These are phyloP conservation scores for Hypoxylon perforatum DNA, from an alignment of 495 filamentous ascomycete species.

Conservation along the genomic window DNA sequence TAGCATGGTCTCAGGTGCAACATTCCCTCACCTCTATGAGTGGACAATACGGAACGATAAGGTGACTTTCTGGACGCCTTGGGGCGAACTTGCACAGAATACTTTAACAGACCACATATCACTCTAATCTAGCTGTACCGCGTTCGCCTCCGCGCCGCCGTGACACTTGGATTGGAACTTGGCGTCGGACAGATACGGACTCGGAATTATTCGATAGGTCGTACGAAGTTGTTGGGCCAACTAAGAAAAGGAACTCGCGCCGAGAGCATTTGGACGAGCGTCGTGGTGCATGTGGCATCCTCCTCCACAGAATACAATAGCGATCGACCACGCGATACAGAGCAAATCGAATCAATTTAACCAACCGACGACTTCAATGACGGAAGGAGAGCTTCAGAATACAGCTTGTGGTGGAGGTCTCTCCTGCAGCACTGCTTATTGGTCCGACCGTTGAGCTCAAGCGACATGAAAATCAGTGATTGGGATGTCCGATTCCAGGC, in stretches of 20 bases:
- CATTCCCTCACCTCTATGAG: slow-evolving; percentile 2
- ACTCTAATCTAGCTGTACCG: slow-evolving; percentile 4
- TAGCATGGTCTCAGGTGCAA: slow-evolving; percentile 13
- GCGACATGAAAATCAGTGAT: slow-evolving; percentile 9
- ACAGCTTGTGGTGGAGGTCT: slow-evolving; percentile 12
- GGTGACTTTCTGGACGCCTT: slow-evolving; percentile 1
- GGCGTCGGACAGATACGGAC: slow-evolving; percentile 11
- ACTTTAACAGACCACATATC: slow-evolving; percentile 2
- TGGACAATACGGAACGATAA: slow-evolving; percentile 14
- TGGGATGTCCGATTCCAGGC: slow-evolving; percentile 3
- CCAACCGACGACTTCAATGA: slow-evolving; percentile 9
- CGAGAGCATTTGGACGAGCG: slow-evolving; percentile 27
- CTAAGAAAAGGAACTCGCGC: not conserved
- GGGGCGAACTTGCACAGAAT: slow-evolving; percentile 8
- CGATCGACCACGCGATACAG: slow-evolving; percentile 1
- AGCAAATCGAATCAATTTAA: slow-evolving; percentile 14
- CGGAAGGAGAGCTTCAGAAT: slow-evolving; percentile 1
- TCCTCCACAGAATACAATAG: slow-evolving; percentile 15
- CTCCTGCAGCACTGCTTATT: slow-evolving; percentile 16
- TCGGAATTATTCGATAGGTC: slow-evolving; percentile 13
- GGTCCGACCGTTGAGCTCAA: slow-evolving; percentile 9
- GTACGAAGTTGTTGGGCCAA: slow-evolving; percentile 14
- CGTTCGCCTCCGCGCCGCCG: not conserved
- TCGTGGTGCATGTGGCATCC: slow-evolving; percentile 7
- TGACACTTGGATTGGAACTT: slow-evolving; percentile 12